Base-by-base conservation (phyloP, 2,329 filamentous ascomycete genomes). In the Fusarium torreyae region DNA sequence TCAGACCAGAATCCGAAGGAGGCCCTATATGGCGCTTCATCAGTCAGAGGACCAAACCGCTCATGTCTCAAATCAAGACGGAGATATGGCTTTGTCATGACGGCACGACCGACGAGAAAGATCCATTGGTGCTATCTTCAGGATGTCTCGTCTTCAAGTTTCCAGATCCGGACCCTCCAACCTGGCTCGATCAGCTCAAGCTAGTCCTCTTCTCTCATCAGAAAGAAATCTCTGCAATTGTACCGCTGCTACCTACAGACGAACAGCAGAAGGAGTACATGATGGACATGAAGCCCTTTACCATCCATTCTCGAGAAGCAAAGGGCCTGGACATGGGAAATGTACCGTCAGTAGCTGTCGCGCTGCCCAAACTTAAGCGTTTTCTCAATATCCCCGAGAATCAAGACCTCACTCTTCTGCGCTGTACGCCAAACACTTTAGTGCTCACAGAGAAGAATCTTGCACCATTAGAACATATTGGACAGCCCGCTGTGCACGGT, bases 11-110 rank as follows among this genome's bases (percentile, higher is more conserved):
- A 7, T 42, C 61, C 2, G 66, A 69, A 9, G 59, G 45, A 0
- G 69, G 44, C 0, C 28, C 57, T 0, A 59, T 53, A 6, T 75
- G 75, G 71, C 71, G 68, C 1, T 76, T 77, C 24, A 63, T 77
- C 40, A 77, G 75, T 15, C 75, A 77, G 45, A 72, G 75, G 1
- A 70, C 68, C 2, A 70, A 70, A 5, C 68, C 68, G 2, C 49
- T 68, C 17, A 68, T 70, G 68, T 55, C 68, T 0, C 68, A 70
- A 7, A 69, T 70, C 14, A 54, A 62, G 26, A 58, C 68, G 0
- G 60, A 71, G 14, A 4, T 70, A 10, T 70, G 68, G 68, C 28
- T 70, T 6, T 44, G 17, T 9, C 38, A 44, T 2, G 3, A 22
- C 13, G 17, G 26, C 2, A 51, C 34, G 3, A 17, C 42, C 6